These are phyloP conservation scores for Trebouxia sp. DNA, from an alignment of 139 green algal genomes.

Conservation along the genomic window DNA sequence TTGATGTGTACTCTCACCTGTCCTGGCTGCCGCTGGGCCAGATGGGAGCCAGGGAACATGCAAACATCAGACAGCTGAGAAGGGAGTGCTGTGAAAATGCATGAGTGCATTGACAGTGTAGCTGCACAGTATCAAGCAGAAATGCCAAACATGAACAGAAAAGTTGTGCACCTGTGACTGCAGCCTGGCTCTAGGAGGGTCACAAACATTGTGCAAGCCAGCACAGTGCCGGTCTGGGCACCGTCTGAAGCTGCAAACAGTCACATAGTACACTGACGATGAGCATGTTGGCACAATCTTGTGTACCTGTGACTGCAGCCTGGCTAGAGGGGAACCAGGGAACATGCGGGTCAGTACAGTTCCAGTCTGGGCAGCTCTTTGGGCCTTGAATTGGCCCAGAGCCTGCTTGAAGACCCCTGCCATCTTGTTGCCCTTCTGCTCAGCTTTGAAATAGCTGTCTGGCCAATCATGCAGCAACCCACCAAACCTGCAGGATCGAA, in stretches of 20 bases:
- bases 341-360: neutral
- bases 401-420: slow-evolving; percentile 6
- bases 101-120: too few species aligned
- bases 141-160: too few species aligned
- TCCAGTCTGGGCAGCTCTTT: neutral
- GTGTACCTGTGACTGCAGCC: neutral
- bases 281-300: too few species aligned
- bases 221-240: neutral
- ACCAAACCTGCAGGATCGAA: neutral
- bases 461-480: slow-evolving; percentile 5
- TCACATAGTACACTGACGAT: too few species aligned
- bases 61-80: too few species aligned
- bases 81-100: too few species aligned
- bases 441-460: neutral
- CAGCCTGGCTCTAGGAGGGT: neutral
- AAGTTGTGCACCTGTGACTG: neutral
- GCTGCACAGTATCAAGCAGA: too few species aligned
- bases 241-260: too few species aligned
- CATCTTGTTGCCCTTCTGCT: neutral
- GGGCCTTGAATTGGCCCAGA: neutral
- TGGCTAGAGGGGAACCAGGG: neutral
- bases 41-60: too few species aligned
- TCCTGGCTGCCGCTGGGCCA: too few species aligned
- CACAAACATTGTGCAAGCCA: neutral
- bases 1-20: too few species aligned